A percentile compares a stretch with the other conserved stretches of the same genome.
phyloP scores from a whole-genome alignment of 1,139 yeast genomes.

The Zygosaccharomyces pseudobailii region DNA sequence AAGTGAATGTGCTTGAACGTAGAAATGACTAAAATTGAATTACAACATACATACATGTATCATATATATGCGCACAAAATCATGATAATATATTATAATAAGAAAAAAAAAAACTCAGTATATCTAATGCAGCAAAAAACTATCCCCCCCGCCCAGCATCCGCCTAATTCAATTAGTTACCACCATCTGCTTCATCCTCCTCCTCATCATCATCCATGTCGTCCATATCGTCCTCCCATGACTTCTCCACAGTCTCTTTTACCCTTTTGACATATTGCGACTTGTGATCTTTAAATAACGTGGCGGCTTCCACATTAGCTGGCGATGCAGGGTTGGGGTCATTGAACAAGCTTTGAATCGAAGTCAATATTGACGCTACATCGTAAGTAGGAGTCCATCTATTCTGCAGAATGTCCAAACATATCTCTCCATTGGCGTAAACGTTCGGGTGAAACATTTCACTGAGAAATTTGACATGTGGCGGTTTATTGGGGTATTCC shows the following conservation, averaged over 20 bases:
- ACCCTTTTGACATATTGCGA: slow-evolving; percentile 89
- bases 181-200: slow-evolving; percentile 45
- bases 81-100: not conserved
- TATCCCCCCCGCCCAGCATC: not conserved
- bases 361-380: slow-evolving; percentile 92
- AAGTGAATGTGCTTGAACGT: not conserved
- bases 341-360: slow-evolving; percentile 74
- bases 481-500: slow-evolving; percentile 97
- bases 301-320: slow-evolving; percentile 98
- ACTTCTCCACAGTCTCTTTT: slow-evolving; percentile 86
- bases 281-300: slow-evolving; percentile 88
- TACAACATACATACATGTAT: slow-evolving; percentile 2
- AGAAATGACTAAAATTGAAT: not conserved
- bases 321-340: slow-evolving; percentile 97
- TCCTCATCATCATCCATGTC: slow-evolving; percentile 68
- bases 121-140: slow-evolving; percentile 11
- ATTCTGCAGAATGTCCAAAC: slow-evolving; percentile 92
- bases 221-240: slow-evolving; percentile 77
- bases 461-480: slow-evolving; percentile 81
- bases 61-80: slow-evolving; percentile 4
- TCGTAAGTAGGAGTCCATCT: slow-evolving; percentile 99
- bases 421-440: slow-evolving; percentile 90
- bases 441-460: slow-evolving; percentile 99
- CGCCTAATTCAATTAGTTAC: not conserved
- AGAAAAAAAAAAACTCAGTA: slow-evolving; percentile 5